A percentile compares a stretch with the other conserved stretches of the same genome.
Conservation (phyloP, 306 rosid species). For the Dryas alaskensis region DNA sequence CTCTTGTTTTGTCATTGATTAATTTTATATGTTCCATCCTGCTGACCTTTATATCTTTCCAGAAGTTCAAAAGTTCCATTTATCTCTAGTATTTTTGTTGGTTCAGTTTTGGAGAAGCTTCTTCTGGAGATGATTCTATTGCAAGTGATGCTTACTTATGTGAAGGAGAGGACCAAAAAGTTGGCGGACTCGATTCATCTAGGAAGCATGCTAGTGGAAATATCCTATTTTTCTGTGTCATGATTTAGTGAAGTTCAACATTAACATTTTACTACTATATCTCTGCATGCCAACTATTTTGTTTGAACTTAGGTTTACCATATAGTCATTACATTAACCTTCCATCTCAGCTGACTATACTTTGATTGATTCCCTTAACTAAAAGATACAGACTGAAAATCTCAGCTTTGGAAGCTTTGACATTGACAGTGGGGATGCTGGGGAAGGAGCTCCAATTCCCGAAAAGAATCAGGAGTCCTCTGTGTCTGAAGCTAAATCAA, state of each 20-base stretch:
- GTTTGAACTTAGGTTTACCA: background rate
- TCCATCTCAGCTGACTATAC: background rate
- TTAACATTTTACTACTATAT: background rate
- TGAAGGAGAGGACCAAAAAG: constrained; percentile 37
- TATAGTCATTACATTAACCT: background rate
- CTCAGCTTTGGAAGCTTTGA: constrained; percentile 17
- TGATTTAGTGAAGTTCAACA: background rate
- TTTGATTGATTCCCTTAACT: constrained; percentile 28
- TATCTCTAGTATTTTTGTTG: constrained; percentile 7
- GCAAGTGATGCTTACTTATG: constrained; percentile 24
- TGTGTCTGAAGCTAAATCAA: constrained; percentile 39
- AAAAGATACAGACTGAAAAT: constrained; percentile 31
- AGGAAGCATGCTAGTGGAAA: constrained; percentile 32
- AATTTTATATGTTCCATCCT: constrained; percentile 13
- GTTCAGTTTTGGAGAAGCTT: constrained; percentile 47
- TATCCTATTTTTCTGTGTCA: constrained; percentile 31
- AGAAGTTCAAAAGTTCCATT: background rate
- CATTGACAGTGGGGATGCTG: constrained; percentile 27
- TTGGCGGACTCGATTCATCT: constrained; percentile 17
- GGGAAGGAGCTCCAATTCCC: constrained; percentile 33
- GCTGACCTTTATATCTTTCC: background rate
- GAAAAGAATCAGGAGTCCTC: constrained; percentile 38
- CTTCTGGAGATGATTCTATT: constrained; percentile 40
- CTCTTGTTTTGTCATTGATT: constrained; percentile 5
- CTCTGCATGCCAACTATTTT: constrained; percentile 1